phyloP scores from a whole-genome alignment of 2,329 filamentous ascomycete species.

The Penicillium fuscoglaucum region DNA sequence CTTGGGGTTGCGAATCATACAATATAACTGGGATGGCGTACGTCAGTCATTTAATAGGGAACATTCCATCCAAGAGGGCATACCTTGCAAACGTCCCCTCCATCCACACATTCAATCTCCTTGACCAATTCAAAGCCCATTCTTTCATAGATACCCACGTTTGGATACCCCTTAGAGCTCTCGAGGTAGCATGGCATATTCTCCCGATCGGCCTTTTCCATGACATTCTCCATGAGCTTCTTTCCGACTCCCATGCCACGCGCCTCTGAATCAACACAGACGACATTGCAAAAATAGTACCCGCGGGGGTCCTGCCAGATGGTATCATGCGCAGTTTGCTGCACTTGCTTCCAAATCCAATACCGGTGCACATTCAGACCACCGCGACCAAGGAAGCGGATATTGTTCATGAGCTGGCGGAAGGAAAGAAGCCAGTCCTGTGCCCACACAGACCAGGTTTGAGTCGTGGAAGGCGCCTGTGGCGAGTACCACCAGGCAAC shows the following conservation, averaged over 20 bases:
- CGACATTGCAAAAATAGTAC: slow-evolving; percentile 76
- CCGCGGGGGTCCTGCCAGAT: slow-evolving; percentile 67
- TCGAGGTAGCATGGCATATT: slow-evolving; percentile 69
- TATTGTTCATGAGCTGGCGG: slow-evolving; percentile 66
- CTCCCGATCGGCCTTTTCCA: slow-evolving; percentile 63
- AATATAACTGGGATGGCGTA: slow-evolving; percentile 20
- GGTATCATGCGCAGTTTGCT: slow-evolving; percentile 60
- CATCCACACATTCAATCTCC: slow-evolving; percentile 67
- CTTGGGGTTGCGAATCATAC: slow-evolving; percentile 25
- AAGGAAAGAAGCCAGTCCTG: slow-evolving; percentile 67
- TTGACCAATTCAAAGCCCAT: slow-evolving; percentile 67
- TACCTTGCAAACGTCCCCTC: slow-evolving; percentile 56
- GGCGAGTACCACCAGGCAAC: slow-evolving; percentile 73
- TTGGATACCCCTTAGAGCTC: slow-evolving; percentile 66
- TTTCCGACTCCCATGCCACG: slow-evolving; percentile 69
- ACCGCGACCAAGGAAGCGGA: slow-evolving; percentile 64
- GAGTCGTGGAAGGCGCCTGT: slow-evolving; percentile 46
- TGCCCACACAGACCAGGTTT: slow-evolving; percentile 63
- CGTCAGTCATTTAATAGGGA: slow-evolving; percentile 8
- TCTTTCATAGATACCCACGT: slow-evolving; percentile 68
- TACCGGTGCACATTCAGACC: slow-evolving; percentile 67
- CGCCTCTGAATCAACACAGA: slow-evolving; percentile 64
- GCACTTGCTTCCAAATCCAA: slow-evolving; percentile 69
- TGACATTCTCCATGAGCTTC: slow-evolving; percentile 63
- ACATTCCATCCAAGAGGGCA: slow-evolving; percentile 9